These are phyloP conservation scores for Chlorella sp. DNA, from an alignment of 139 green algal species.

Conservation along the genomic window DNA sequence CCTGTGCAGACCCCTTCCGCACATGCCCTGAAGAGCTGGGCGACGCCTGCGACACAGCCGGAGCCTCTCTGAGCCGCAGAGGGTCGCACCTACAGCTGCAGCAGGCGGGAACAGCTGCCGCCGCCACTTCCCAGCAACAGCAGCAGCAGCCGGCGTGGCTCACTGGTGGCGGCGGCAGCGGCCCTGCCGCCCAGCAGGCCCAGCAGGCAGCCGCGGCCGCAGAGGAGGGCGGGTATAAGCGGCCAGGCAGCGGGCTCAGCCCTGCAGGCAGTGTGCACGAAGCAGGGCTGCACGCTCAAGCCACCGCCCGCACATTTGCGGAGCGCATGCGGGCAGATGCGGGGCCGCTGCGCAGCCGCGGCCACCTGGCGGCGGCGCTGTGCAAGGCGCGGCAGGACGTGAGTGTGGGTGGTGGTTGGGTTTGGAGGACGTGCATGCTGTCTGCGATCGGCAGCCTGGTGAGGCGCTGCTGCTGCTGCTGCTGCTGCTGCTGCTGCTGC, in stretches of 20 bases:
- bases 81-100: neutral
- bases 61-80: neutral
- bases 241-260: neutral
- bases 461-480: no score
- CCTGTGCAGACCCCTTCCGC: constrained; percentile 10
- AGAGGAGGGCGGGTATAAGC: neutral
- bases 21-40: constrained; percentile 10
- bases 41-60: neutral
- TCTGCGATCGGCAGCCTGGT: no score
- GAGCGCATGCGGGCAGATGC: neutral
- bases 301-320: neutral
- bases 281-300: neutral
- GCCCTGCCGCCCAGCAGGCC: neutral
- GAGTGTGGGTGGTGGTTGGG: no score
- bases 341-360: neutral
- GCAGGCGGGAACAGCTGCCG: neutral
- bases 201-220: neutral
- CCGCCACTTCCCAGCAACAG: neutral
- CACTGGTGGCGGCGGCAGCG: neutral
- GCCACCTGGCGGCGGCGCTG: constrained; percentile 12
- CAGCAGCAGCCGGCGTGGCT: neutral
- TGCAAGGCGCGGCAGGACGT: constrained; percentile 34
- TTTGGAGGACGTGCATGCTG: no score
- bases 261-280: neutral
- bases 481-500: no score